A percentile compares a stretch with the other conserved stretches of the same genome.
Conservation (phyloP, 129 eudicot species). For the Gnaphalium uliginosum region DNA sequence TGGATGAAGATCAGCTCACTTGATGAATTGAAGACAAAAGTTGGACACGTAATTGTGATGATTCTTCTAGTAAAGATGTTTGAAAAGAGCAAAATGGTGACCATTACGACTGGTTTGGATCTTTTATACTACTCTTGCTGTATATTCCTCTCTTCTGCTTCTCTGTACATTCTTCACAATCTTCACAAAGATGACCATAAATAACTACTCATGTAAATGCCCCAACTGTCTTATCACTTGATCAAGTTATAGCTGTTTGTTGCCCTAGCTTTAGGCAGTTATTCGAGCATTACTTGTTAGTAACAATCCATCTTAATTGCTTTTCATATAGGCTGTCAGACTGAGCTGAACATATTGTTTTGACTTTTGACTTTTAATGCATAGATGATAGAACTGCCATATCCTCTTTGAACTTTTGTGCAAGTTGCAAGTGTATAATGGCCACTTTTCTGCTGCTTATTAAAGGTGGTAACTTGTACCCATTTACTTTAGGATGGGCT, state of each 20-base stretch:
- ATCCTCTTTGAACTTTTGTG: not conserved
- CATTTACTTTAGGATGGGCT: not conserved
- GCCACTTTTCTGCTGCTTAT: not conserved
- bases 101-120: constrained; percentile 87
- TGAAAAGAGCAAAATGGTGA: constrained; percentile 97
- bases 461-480: not conserved
- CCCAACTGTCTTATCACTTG: not conserved
- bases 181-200: constrained; percentile 63
- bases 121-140: constrained; percentile 78
- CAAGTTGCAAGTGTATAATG: not conserved
- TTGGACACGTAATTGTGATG: constrained; percentile 96
- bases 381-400: not conserved
- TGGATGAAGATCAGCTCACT: constrained; percentile 99
- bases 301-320: not conserved
- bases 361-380: not conserved
- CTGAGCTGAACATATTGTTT: not conserved
- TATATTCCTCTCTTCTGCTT: constrained; percentile 94
- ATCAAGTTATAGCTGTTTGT: not conserved
- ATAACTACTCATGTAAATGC: constrained; percentile 14
- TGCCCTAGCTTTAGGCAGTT: not conserved
- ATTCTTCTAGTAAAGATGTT: constrained; percentile 98
- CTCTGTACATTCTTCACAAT: constrained; percentile 90
- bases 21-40: constrained; percentile 90
- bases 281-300: constrained; percentile 14
- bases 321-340: not conserved